Conservation (phyloP, 352 stramenopile species). For the Pythium coloratum region DNA sequence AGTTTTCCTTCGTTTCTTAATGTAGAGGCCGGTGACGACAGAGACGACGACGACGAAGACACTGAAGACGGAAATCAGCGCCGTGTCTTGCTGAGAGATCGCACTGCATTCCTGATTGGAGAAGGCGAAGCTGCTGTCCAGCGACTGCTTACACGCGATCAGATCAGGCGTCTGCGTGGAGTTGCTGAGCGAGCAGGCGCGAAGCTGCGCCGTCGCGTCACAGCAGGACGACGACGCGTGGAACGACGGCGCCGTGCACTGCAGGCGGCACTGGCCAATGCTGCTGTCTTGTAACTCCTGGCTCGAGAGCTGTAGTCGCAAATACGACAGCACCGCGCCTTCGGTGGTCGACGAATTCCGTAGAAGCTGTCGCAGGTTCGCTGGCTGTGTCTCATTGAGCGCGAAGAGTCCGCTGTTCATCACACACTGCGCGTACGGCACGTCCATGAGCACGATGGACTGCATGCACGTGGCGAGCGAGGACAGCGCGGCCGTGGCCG, state of each 20-base stretch:
- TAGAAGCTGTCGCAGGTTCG: slow-evolving; percentile 8
- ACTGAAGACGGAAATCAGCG: slow-evolving; percentile 15
- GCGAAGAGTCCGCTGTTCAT: slow-evolving; percentile 41
- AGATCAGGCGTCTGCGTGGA: slow-evolving; percentile 8
- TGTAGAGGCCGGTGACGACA: not conserved
- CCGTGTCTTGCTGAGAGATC: slow-evolving; percentile 16
- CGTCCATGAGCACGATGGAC: slow-evolving; percentile 24
- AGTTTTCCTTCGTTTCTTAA: slow-evolving; percentile 1
- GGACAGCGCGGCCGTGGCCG: slow-evolving; percentile 23
- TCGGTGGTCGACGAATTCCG: slow-evolving; percentile 13
- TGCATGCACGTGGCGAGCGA: slow-evolving; percentile 29
- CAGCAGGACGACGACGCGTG: slow-evolving; percentile 31
- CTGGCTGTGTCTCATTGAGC: slow-evolving; percentile 20
- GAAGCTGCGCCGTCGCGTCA: slow-evolving; percentile 25
- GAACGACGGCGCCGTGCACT: slow-evolving; percentile 26
- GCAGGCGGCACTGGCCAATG: slow-evolving; percentile 25
- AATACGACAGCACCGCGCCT: slow-evolving; percentile 17
- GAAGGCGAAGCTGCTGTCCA: slow-evolving; percentile 26
- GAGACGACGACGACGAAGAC: not conserved
- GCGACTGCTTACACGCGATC: slow-evolving; percentile 20
- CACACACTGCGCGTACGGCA: slow-evolving; percentile 36
- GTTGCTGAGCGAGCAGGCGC: slow-evolving; percentile 19
- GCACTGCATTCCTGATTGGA: slow-evolving; percentile 27
- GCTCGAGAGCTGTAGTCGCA: slow-evolving; percentile 16
- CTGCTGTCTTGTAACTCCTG: slow-evolving; percentile 11